phyloP scores from a whole-genome alignment of 345 rosid species.

The Salix suchowensis region DNA sequence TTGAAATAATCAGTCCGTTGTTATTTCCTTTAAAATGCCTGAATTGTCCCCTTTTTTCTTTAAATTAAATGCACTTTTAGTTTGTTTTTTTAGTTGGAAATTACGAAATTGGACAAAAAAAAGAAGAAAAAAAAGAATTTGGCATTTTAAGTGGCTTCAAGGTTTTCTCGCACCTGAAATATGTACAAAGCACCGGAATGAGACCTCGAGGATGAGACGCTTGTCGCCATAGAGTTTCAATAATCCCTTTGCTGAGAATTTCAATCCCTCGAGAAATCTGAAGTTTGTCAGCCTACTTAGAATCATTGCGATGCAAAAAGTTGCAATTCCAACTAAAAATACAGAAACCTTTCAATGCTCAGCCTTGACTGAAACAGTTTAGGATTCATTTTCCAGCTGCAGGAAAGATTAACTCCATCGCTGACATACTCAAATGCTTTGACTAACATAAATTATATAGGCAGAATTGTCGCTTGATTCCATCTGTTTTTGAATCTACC shows the following conservation, averaged over 20 bases:
- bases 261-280: neutral
- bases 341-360: neutral
- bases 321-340: neutral
- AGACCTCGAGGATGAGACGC: neutral
- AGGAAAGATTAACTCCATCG: constrained; percentile 9
- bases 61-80: no score
- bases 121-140: no score
- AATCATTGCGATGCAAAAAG: neutral
- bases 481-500: neutral
- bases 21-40: no score
- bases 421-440: neutral
- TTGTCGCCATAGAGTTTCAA: neutral
- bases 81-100: no score
- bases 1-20: no score
- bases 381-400: constrained; percentile 22
- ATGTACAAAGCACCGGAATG: neutral
- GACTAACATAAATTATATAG: no score
- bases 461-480: no score
- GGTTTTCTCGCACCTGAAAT: no score
- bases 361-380: neutral
- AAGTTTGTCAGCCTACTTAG: neutral
- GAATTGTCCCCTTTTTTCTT: no score
- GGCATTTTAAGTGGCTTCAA: no score
- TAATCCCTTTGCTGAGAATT: neutral
- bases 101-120: no score